A percentile compares a stretch with the other conserved stretches of the same genome.
These are phyloP conservation scores for Globisporangium parvum DNA, from an alignment of 352 stramenopile genomes.

Conservation along the genomic window DNA sequence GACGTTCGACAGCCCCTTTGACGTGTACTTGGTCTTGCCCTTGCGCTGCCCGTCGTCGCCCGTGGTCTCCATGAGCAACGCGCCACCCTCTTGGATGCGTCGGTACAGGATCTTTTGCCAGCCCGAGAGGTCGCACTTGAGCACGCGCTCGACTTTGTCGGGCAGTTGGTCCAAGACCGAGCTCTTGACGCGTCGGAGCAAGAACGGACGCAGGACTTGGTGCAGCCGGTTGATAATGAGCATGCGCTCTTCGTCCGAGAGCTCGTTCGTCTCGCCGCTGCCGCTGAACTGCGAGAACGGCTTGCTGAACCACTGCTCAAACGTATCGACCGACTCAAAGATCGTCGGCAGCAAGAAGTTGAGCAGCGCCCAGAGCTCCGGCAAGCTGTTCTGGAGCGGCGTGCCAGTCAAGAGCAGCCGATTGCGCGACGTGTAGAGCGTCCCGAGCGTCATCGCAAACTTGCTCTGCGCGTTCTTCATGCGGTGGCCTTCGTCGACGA, in stretches of 20 bases:
- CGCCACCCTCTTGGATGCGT: conserved; percentile 83
- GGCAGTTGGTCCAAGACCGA: conserved; percentile 83
- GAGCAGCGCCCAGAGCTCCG: conserved; percentile 90
- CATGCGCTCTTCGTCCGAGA: conserved; percentile 87
- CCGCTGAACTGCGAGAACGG: conserved; percentile 79
- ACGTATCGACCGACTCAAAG: conserved; percentile 88
- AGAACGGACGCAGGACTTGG: conserved; percentile 79
- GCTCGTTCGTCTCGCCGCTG: conserved; percentile 69
- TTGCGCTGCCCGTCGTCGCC: conserved; percentile 57
- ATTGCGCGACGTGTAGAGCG: conserved; percentile 78
- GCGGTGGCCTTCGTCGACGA: conserved; percentile 93
- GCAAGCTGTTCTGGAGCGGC: conserved; percentile 96
- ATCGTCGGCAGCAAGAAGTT: conserved; percentile 92
- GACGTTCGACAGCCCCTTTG: conserved; percentile 82
- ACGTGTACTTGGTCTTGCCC: conserved; percentile 79
- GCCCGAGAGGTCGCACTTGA: conserved; percentile 82
- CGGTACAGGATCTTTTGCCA: conserved; percentile 89
- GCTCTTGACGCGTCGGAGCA: conserved; percentile 81
- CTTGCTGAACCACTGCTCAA: conserved; percentile 89
- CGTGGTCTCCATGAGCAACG: conserved; percentile 72
- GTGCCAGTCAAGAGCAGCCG: conserved; percentile 98
- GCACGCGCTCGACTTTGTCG: conserved; percentile 82
- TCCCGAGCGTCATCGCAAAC: conserved; percentile 82
- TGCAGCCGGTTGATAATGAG: conserved; percentile 86
- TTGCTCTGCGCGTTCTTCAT: conserved; percentile 92